Evolutionary conservation across 1,284 basidiomycete genomes (phyloP).

Genomic region (Heterobasidion annosum): DNA sequence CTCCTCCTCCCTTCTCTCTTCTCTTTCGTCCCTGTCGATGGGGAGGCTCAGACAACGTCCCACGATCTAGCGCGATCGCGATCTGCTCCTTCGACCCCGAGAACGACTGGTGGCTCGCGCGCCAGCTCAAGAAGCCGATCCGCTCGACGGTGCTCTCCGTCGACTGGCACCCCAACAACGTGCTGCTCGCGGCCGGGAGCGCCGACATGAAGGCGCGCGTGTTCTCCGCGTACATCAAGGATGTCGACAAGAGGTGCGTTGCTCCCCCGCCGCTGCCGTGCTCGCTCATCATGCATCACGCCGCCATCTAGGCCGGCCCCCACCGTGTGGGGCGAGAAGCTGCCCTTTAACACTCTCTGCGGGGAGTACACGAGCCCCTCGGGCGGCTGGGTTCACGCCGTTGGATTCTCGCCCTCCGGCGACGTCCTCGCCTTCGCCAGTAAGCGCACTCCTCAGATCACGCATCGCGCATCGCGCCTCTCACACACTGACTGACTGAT

Average conservation of each 20-base stretch:
- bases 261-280: neutral
- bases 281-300: neutral
- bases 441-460: constrained; percentile 30
- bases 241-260: constrained; percentile 81
- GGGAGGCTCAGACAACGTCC: neutral
- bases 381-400: constrained; percentile 96
- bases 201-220: constrained; percentile 96
- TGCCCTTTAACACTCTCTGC: constrained; percentile 97
- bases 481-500: neutral
- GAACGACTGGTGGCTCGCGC: constrained; percentile 99
- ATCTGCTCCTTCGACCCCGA: constrained; percentile 94
- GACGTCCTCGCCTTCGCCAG: constrained; percentile 89
- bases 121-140: constrained; percentile 92
- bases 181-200: constrained; percentile 88
- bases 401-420: constrained; percentile 93
- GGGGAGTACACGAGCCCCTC: constrained; percentile 86
- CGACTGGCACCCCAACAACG: constrained; percentile 95
- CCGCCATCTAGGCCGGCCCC: constrained; percentile 63
- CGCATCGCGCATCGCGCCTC: neutral
- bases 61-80: constrained; percentile 68
- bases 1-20: neutral
- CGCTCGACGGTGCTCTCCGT: constrained; percentile 77
- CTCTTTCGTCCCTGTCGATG: neutral
- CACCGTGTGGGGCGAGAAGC: constrained; percentile 93
- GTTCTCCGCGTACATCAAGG: constrained; percentile 92